A percentile compares a stretch with the other conserved stretches of the same genome.
phyloP scores from a whole-genome alignment of 2,329 filamentous ascomycete species.

The Colletotrichum cereale region DNA sequence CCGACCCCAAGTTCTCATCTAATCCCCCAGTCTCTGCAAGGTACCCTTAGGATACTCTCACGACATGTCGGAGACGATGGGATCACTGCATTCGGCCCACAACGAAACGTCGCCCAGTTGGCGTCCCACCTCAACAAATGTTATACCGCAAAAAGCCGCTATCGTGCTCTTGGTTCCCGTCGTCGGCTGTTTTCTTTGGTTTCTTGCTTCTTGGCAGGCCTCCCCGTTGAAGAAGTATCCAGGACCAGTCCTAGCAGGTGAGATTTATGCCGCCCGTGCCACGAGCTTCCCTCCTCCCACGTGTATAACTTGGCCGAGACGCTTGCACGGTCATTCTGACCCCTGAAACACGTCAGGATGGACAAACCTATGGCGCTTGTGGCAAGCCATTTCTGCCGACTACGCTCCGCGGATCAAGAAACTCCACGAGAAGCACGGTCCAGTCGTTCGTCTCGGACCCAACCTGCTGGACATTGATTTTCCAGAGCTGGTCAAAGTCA shows the following conservation, averaged over 20 bases:
- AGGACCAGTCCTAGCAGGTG: constrained; percentile 49
- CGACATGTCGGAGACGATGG: background rate
- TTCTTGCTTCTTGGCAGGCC: constrained; percentile 8
- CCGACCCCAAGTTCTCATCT: background rate
- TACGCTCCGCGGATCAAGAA: constrained; percentile 43
- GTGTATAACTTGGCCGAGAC: too few relatives aligned
- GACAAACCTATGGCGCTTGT: constrained; percentile 48
- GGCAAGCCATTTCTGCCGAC: constrained; percentile 41
- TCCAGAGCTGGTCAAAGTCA: constrained; percentile 46
- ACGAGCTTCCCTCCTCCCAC: background rate
- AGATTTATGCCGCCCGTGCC: background rate
- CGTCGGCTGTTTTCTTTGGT: constrained; percentile 12
- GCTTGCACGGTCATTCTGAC: fast-evolving
- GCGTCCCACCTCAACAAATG: background rate
- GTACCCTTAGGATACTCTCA: too few relatives aligned
- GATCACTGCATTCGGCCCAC: background rate
- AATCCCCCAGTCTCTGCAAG: background rate
- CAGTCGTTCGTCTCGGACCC: constrained; percentile 48
- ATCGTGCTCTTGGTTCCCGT: background rate
- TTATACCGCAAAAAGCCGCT: background rate
- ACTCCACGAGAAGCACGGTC: constrained; percentile 49
- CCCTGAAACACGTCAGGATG: constrained; percentile 35
- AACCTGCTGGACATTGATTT: constrained; percentile 46
- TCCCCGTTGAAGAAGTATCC: constrained; percentile 49
- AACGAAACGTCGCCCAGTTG: constrained; percentile 1